Conservation (phyloP, 768 basidiomycete genomes). For the Gymnopilus dilepis region DNA sequence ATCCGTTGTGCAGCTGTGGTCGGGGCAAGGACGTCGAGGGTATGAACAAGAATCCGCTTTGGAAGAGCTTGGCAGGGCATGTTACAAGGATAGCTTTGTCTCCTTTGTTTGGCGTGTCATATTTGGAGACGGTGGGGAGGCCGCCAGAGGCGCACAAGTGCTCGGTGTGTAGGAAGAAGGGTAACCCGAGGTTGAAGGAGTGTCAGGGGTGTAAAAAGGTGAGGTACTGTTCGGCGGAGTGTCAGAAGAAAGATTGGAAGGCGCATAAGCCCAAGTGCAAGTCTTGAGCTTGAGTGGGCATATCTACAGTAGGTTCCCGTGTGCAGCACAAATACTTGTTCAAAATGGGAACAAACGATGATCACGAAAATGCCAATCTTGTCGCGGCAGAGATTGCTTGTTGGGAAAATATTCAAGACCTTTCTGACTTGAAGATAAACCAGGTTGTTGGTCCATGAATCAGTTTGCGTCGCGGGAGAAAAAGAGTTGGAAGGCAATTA, state of each 20-base stretch:
- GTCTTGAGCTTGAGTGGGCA: neutral
- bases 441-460: too few relatives aligned
- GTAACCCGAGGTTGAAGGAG: constrained; percentile 31
- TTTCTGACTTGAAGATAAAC: too few relatives aligned
- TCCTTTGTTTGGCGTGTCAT: constrained; percentile 57
- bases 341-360: too few relatives aligned
- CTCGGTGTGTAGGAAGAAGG: constrained; percentile 32
- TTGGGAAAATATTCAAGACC: too few relatives aligned
- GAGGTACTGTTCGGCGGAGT: constrained; percentile 39
- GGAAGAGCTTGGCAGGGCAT: constrained; percentile 45
- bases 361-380: too few relatives aligned
- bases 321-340: too few relatives aligned
- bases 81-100: constrained; percentile 53
- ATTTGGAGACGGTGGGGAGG: constrained; percentile 42
- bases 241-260: constrained; percentile 45
- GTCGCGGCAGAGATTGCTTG: too few relatives aligned
- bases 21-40: constrained; percentile 45
- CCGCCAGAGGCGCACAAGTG: constrained; percentile 29
- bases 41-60: constrained; percentile 36
- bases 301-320: too few relatives aligned
- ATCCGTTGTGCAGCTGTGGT: constrained; percentile 57
- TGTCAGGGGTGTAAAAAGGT: constrained; percentile 33
- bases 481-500: too few relatives aligned
- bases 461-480: too few relatives aligned
- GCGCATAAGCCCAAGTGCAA: constrained; percentile 31